phyloP scores from a whole-genome alignment of 805 yeast genomes.

The Dipodascus geniculatus region DNA sequence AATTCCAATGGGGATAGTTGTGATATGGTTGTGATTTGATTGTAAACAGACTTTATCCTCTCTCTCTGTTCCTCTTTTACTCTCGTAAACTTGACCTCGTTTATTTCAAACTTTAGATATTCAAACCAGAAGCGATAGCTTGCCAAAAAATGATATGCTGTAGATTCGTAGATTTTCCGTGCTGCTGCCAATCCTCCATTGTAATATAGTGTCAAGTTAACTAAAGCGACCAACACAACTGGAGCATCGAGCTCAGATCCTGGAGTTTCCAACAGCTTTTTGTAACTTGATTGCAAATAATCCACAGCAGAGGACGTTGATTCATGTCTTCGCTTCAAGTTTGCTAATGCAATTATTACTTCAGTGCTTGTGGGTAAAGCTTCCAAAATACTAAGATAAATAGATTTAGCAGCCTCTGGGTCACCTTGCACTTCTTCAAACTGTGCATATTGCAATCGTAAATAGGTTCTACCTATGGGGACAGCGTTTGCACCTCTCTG shows the following conservation, averaged over 20 bases:
- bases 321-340: slow-evolving; percentile 15
- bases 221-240: neutral
- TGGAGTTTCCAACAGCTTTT: slow-evolving; percentile 3
- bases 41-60: neutral
- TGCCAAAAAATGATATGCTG: slow-evolving; percentile 13
- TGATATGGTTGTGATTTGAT: slow-evolving; percentile 11
- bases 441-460: slow-evolving; percentile 23
- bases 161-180: slow-evolving; percentile 12
- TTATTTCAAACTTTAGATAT: slow-evolving; percentile 23
- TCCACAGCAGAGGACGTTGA: slow-evolving; percentile 8
- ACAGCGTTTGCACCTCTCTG: slow-evolving; percentile 35
- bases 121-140: slow-evolving; percentile 23
- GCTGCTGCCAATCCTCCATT: slow-evolving; percentile 18
- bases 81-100: slow-evolving; percentile 6
- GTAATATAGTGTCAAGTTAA: slow-evolving; percentile 15
- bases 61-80: neutral
- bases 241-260: slow-evolving; percentile 5
- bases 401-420: slow-evolving; percentile 17
- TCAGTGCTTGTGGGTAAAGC: slow-evolving; percentile 22
- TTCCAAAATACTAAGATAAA: slow-evolving; percentile 17
- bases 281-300: slow-evolving; percentile 4
- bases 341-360: slow-evolving; percentile 17
- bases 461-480: slow-evolving; percentile 18
- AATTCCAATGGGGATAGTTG: slow-evolving; percentile 14
- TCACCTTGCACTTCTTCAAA: slow-evolving; percentile 21